Percentiles rank a stretch among this genome's conserved stretches.
phyloP scores from a whole-genome alignment of 208 protist genomes.

The Leishmania major region DNA sequence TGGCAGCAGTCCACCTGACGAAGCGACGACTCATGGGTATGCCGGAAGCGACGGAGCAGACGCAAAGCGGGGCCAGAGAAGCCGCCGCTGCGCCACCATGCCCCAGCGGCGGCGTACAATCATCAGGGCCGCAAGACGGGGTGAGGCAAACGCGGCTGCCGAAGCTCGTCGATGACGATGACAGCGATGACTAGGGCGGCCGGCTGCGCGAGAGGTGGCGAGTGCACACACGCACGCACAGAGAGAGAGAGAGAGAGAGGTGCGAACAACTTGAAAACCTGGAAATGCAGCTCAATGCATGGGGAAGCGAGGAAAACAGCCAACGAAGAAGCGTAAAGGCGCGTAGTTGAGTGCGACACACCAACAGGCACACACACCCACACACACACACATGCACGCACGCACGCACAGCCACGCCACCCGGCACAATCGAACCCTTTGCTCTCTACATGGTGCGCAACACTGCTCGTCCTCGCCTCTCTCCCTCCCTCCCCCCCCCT shows the following conservation, averaged over 20 bases:
- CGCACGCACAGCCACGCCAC: neutral
- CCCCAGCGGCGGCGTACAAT: too few relatives aligned
- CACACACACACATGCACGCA: neutral
- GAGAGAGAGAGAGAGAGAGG: neutral
- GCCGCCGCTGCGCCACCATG: neutral
- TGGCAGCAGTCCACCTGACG: conserved; percentile 27
- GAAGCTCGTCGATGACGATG: conserved; percentile 17
- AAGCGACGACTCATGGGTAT: conserved; percentile 25
- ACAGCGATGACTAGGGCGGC: conserved; percentile 4
- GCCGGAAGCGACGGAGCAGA: neutral
- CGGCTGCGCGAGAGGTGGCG: neutral
- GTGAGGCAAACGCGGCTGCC: conserved; percentile 2
- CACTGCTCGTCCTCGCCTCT: neutral
- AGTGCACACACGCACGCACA: neutral
- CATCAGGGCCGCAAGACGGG: neutral
- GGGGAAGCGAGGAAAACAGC: neutral
- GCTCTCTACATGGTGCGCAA: neutral
- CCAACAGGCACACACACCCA: neutral
- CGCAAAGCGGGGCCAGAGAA: neutral
- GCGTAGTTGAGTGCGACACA: neutral
- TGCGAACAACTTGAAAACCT: neutral
- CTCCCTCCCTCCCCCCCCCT: neutral
- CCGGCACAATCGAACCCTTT: neutral
- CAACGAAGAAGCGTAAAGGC: neutral
- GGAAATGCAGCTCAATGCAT: neutral